A percentile compares a stretch with the other conserved stretches of the same genome.
Conservation (phyloP, 805 yeast genomes). For the Priceomyces melissophilus region DNA sequence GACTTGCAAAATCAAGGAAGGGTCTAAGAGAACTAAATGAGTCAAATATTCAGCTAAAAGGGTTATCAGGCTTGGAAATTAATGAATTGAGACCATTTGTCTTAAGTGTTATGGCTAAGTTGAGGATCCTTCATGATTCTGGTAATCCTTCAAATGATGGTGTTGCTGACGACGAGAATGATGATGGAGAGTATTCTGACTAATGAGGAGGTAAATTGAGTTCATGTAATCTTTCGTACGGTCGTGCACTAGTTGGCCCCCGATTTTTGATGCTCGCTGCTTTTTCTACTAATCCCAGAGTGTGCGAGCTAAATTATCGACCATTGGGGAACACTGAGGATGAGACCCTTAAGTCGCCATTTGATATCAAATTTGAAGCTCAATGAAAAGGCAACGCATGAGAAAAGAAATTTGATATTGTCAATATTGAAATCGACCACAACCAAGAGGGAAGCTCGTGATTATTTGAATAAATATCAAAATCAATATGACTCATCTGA, state of each 20-base stretch:
- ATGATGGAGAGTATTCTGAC: constrained; percentile 6
- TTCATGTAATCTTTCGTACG: too few relatives aligned
- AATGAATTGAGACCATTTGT: constrained; percentile 86
- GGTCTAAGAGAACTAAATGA: constrained; percentile 80
- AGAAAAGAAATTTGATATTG: constrained; percentile 67
- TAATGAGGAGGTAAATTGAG: background rate
- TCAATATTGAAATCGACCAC: constrained; percentile 88
- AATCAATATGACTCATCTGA: constrained; percentile 34
- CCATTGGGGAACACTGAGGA: too few relatives aligned
- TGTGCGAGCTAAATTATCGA: too few relatives aligned
- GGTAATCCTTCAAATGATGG: constrained; percentile 11
- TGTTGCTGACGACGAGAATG: constrained; percentile 14
- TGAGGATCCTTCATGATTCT: constrained; percentile 52
- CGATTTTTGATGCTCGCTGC: background rate
- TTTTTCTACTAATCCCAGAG: background rate
- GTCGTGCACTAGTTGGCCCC: too few relatives aligned
- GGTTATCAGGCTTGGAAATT: constrained; percentile 78
- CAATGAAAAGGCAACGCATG: constrained; percentile 34
- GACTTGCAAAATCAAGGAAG: constrained; percentile 74
- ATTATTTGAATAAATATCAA: constrained; percentile 71
- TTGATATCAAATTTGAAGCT: constrained; percentile 36
- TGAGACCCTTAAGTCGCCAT: constrained; percentile 25
- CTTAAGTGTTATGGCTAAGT: constrained; percentile 72
- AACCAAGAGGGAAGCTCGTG: constrained; percentile 87
- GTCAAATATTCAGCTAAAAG: constrained; percentile 77